Conservation (phyloP, 352 stramenopile genomes). For the Elongisporangium prolatum region DNA sequence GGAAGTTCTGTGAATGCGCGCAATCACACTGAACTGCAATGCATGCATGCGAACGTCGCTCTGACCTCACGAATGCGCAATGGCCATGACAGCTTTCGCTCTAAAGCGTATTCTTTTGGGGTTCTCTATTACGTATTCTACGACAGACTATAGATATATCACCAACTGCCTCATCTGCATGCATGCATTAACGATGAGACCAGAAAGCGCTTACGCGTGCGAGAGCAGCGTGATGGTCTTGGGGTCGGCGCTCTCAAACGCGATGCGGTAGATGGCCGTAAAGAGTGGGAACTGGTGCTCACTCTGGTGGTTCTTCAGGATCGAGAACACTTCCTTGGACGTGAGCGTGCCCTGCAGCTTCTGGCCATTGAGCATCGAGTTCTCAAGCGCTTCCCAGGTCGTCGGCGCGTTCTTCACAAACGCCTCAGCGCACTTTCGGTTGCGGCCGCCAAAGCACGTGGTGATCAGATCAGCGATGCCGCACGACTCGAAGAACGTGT, state of each 20-base stretch:
- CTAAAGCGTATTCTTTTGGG: too few relatives aligned
- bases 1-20: too few relatives aligned
- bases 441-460: conserved; percentile 97
- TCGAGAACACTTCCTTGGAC: conserved; percentile 90
- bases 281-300: conserved; percentile 90
- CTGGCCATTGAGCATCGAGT: conserved; percentile 94
- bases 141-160: too few relatives aligned
- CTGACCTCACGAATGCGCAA: too few relatives aligned
- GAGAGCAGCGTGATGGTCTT: conserved; percentile 70
- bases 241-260: conserved; percentile 86
- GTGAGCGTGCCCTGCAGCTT: conserved; percentile 97
- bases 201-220: conserved; percentile 10
- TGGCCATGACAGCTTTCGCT: too few relatives aligned
- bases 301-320: conserved; percentile 85
- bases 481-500: conserved; percentile 96
- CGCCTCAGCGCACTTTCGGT: conserved; percentile 94
- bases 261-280: conserved; percentile 91
- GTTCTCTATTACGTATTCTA: too few relatives aligned
- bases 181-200: too few relatives aligned
- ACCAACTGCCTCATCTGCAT: too few relatives aligned
- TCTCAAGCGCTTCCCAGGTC: conserved; percentile 91
- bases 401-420: conserved; percentile 80
- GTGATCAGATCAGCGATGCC: conserved; percentile 98
- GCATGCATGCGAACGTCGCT: too few relatives aligned
- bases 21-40: too few relatives aligned